Evolutionary conservation across 78 protist genomes (phyloP).

Genomic region (Trichosphaerium sp.): DNA sequence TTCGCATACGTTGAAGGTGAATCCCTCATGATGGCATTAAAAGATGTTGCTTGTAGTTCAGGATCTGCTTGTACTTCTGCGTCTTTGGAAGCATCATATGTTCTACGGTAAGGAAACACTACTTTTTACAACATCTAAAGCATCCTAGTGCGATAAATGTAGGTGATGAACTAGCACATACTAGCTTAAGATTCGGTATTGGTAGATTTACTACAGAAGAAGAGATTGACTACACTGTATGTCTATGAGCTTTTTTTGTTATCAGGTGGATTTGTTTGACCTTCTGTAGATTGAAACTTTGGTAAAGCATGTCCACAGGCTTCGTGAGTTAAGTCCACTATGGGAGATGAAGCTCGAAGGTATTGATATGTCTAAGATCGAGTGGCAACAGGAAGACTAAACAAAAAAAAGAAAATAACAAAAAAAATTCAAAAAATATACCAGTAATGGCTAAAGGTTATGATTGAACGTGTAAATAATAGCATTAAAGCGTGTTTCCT

Average conservation of each 20-base stretch:
- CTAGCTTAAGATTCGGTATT: constrained; percentile 91
- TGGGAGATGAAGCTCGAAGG: constrained; percentile 96
- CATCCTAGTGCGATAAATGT: constrained; percentile 3
- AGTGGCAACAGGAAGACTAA: constrained; percentile 65
- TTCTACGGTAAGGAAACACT: too few species aligned
- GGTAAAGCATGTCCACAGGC: constrained; percentile 56
- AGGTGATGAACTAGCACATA: constrained; percentile 87
- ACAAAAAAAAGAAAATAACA: not conserved
- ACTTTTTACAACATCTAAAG: too few species aligned
- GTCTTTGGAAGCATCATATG: constrained; percentile 94
- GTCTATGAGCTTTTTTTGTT: too few species aligned
- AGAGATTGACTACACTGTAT: constrained; percentile 76
- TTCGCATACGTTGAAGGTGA: constrained; percentile 97
- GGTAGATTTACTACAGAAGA: constrained; percentile 77
- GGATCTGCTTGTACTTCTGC: constrained; percentile 97
- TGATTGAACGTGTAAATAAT: too few species aligned
- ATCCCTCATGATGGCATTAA: constrained; percentile 82
- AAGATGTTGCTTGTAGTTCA: constrained; percentile 73
- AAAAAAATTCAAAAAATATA: too few species aligned
- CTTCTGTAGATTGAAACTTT: constrained; percentile 9
- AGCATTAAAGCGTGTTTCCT: too few species aligned
- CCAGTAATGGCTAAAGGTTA: too few species aligned
- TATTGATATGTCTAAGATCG: constrained; percentile 71
- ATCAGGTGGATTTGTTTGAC: too few species aligned
- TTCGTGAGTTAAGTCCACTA: constrained; percentile 91